Percentiles rank a stretch among this genome's conserved stretches.
These are phyloP conservation scores for Adansonia madagascariensis DNA, from an alignment of 441 rosid genomes.

Conservation along the genomic window DNA sequence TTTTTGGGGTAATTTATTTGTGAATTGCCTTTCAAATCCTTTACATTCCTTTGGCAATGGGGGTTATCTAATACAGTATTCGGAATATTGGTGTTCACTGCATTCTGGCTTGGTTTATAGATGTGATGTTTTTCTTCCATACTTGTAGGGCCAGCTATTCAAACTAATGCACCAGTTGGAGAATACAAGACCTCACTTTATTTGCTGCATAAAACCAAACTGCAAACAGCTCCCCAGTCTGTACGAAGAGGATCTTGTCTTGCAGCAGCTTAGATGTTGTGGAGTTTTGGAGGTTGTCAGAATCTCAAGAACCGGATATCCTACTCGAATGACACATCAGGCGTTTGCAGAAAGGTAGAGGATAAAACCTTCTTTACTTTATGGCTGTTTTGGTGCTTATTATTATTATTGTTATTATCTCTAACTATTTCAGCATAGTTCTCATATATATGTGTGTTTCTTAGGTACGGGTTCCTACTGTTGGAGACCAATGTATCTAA, in stretches of 20 bases:
- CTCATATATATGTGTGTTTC: conserved; percentile 27
- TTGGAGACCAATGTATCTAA: conserved; percentile 41
- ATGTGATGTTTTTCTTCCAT: conserved; percentile 25
- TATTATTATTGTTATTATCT: background rate
- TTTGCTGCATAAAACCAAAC: conserved; percentile 92
- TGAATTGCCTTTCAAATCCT: background rate
- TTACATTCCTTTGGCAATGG: background rate
- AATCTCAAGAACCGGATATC: conserved; percentile 90
- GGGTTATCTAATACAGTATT: background rate
- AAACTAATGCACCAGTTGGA: conserved; percentile 85
- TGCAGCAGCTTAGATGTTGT: conserved; percentile 84
- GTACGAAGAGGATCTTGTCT: conserved; percentile 72
- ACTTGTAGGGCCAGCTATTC: conserved; percentile 81
- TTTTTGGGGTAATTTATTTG: background rate
- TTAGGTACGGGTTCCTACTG: conserved; percentile 78
- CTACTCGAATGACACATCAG: conserved; percentile 88
- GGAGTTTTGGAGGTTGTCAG: conserved; percentile 88
- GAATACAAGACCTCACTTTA: conserved; percentile 85
- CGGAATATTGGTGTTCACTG: background rate
- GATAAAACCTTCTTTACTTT: conserved; percentile 12
- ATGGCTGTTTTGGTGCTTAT: background rate
- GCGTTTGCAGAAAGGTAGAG: conserved; percentile 76
- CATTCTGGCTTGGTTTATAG: background rate
- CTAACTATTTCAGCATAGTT: background rate
- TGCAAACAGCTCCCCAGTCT: conserved; percentile 63